These are phyloP conservation scores for Sporobolus alterniflorus DNA, from an alignment of 202 grass and related monocot genomes.

Conservation along the genomic window DNA sequence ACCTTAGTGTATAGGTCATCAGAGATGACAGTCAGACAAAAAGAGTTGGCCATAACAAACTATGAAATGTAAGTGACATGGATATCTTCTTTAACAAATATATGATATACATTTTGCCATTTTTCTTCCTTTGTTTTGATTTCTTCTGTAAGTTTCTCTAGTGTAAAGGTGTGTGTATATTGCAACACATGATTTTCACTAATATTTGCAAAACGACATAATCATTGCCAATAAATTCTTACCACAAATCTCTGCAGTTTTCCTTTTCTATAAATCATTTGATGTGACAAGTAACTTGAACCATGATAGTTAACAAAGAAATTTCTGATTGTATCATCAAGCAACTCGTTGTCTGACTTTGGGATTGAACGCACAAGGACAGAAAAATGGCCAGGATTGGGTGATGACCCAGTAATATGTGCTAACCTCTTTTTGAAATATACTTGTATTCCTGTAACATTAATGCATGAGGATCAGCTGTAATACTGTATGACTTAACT, in stretches of 20 bases:
- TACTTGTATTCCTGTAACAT: constrained; percentile 77
- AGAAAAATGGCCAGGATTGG: constrained; percentile 83
- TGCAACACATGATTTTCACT: neutral
- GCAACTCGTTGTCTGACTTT: constrained; percentile 50
- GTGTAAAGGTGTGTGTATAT: neutral
- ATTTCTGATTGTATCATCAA: constrained; percentile 80
- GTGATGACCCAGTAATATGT: constrained; percentile 67
- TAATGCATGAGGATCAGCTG: constrained; percentile 20
- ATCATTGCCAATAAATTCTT: constrained; percentile 28
- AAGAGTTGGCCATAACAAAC: neutral
- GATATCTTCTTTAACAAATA: neutral
- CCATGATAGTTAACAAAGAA: constrained; percentile 95
- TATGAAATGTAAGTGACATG: neutral
- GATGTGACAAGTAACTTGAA: constrained; percentile 93
- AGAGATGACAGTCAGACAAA: neutral
- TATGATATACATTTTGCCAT: neutral
- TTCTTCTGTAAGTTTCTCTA: neutral
- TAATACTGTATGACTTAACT: constrained; percentile 22
- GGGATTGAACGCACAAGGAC: constrained; percentile 88
- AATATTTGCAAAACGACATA: constrained; percentile 1
- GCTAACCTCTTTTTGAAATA: constrained; percentile 79
- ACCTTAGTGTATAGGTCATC: neutral
- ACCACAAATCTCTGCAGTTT: constrained; percentile 84
- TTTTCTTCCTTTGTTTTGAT: neutral
- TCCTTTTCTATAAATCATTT: constrained; percentile 77